phyloP scores from a whole-genome alignment of 805 yeast species.

The Priceomyces carsonii region DNA sequence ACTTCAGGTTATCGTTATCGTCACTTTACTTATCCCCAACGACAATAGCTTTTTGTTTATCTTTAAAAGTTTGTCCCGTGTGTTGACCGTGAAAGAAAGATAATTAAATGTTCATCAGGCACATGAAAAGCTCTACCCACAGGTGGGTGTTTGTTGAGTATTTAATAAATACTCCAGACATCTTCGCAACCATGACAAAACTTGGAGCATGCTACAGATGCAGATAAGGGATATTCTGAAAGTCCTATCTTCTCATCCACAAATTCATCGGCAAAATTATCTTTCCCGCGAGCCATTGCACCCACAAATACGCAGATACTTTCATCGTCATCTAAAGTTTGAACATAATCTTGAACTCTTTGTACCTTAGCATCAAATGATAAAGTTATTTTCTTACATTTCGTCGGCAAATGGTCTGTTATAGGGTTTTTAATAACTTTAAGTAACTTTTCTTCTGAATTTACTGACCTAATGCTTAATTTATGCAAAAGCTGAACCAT shows the following conservation, averaged over 20 bases:
- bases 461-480: conserved; percentile 89
- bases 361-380: conserved; percentile 89
- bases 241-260: conserved; percentile 96
- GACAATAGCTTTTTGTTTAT: no score
- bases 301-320: conserved; percentile 98
- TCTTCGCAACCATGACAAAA: conserved; percentile 99
- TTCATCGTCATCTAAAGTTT: conserved; percentile 79
- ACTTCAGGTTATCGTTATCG: no score
- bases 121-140: no score
- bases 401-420: conserved; percentile 94
- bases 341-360: conserved; percentile 85
- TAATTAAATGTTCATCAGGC: no score
- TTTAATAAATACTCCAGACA: conserved; percentile 79
- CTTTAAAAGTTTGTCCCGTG: neutral
- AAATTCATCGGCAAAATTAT: conserved; percentile 94
- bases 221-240: conserved; percentile 92
- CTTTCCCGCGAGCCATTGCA: conserved; percentile 98
- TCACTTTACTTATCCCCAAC: no score
- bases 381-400: conserved; percentile 90
- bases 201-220: conserved; percentile 97
- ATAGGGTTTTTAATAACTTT: conserved; percentile 96
- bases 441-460: conserved; percentile 90
- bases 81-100: neutral
- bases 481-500: conserved; percentile 97
- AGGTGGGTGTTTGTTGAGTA: neutral